Conservation (phyloP, 2,329 filamentous ascomycete genomes). For the Fusarium keratoplasticum region DNA sequence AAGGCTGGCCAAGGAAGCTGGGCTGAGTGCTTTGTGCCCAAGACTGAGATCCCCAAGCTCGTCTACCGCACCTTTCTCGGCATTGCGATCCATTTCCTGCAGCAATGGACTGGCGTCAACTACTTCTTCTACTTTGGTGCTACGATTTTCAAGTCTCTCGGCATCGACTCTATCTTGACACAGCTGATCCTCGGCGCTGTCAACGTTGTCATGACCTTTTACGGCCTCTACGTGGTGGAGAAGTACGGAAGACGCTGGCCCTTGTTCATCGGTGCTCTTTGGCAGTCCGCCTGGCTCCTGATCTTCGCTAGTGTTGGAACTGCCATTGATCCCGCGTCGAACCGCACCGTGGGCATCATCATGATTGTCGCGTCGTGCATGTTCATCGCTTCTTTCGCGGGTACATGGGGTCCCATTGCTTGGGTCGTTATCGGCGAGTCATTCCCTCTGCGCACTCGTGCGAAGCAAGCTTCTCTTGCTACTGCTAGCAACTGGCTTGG, state of each 20-base stretch:
- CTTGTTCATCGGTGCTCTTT: conserved; percentile 73
- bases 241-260: conserved; percentile 75
- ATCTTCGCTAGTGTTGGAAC: conserved; percentile 72
- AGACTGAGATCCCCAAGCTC: conserved; percentile 65
- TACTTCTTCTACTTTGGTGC: conserved; percentile 76
- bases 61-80: conserved; percentile 74
- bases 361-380: conserved; percentile 80
- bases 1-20: conserved; percentile 61
- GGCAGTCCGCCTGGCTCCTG: conserved; percentile 74
- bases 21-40: conserved; percentile 71
- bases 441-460: conserved; percentile 68
- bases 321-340: conserved; percentile 54
- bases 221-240: conserved; percentile 76
- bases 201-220: conserved; percentile 75
- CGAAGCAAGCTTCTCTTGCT: conserved; percentile 65
- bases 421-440: conserved; percentile 77
- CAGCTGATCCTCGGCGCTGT: conserved; percentile 76
- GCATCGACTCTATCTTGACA: conserved; percentile 73
- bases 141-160: conserved; percentile 74
- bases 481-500: conserved; percentile 69
- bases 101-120: conserved; percentile 74
- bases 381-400: conserved; percentile 79
- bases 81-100: conserved; percentile 71
- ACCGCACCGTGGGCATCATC: conserved; percentile 66
- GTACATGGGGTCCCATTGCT: conserved; percentile 76